Evolutionary conservation across 2,329 filamentous ascomycete species (phyloP).

Genomic region (Diaporthe eres): DNA sequence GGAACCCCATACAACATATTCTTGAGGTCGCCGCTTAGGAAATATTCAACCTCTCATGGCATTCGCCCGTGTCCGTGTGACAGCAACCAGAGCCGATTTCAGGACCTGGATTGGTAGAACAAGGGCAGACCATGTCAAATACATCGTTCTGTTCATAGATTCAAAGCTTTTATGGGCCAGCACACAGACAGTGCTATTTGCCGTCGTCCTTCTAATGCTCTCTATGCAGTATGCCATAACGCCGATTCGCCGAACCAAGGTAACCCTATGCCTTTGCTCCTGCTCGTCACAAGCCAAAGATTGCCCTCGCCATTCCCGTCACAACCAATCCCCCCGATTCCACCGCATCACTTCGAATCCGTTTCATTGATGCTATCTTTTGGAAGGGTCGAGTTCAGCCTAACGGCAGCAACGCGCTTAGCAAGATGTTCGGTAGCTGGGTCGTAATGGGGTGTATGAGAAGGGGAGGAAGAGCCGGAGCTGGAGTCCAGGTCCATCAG

Average conservation of each 20-base stretch:
- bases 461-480: conserved; percentile 44
- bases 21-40: neutral
- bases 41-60: neutral
- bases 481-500: conserved; percentile 43
- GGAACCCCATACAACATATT: neutral
- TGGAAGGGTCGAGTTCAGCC: conserved; percentile 62
- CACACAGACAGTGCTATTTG: neutral
- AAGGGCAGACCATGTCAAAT: neutral
- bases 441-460: conserved; percentile 46
- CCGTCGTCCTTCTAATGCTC: conserved; percentile 22
- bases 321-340: neutral
- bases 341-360: conserved; percentile 9
- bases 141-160: neutral
- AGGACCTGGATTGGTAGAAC: neutral
- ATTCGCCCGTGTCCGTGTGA: neutral
- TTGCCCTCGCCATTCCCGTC: neutral
- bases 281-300: conserved; percentile 14
- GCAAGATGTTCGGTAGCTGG: conserved; percentile 67
- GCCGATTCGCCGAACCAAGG: conserved; percentile 8
- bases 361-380: neutral
- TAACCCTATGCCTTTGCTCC: conserved; percentile 6
- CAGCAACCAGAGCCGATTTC: neutral
- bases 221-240: conserved; percentile 18
- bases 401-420: conserved; percentile 78
- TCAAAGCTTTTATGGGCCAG: conserved; percentile 6